phyloP scores from a whole-genome alignment of 345 rosid genomes.

The Chamaenerion angustifolium region DNA sequence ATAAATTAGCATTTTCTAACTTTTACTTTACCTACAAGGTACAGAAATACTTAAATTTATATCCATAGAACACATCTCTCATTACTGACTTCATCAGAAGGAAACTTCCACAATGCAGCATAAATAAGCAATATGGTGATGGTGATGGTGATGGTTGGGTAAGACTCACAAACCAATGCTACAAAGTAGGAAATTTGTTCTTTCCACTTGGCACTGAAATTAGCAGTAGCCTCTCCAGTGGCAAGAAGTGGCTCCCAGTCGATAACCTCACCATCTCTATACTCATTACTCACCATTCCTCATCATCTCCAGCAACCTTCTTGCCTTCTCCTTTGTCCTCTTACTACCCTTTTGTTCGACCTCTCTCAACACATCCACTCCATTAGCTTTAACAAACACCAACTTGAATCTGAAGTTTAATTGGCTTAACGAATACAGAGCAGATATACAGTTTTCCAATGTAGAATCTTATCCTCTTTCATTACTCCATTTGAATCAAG shows the following conservation, averaged over 20 bases:
- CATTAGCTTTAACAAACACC: conserved; percentile 48
- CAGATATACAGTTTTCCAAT: conserved; percentile 52
- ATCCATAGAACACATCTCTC: too few relatives aligned
- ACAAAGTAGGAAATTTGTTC: neutral
- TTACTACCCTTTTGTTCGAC: conserved; percentile 39
- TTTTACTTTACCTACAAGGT: too few relatives aligned
- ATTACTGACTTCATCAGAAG: too few relatives aligned
- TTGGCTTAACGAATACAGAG: conserved; percentile 36
- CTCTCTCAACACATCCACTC: conserved; percentile 33
- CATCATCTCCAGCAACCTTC: conserved; percentile 41
- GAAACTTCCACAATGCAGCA: too few relatives aligned
- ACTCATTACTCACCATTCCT: conserved; percentile 25
- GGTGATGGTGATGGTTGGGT: too few relatives aligned
- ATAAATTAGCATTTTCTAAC: too few relatives aligned
- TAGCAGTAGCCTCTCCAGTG: conserved; percentile 21
- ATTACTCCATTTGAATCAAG: conserved; percentile 56
- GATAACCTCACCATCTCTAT: conserved; percentile 26
- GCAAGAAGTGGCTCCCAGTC: conserved; percentile 55
- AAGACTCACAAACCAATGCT: neutral
- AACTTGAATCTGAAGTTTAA: conserved; percentile 70
- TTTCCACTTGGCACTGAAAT: too few relatives aligned
- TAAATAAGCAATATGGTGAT: too few relatives aligned
- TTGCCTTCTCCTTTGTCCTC: conserved; percentile 46
- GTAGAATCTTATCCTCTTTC: conserved; percentile 28
- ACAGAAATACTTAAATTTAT: too few relatives aligned